These are phyloP conservation scores for Chrysosporium queenslandicum DNA, from an alignment of 2,329 filamentous ascomycete species.

Conservation along the genomic window DNA sequence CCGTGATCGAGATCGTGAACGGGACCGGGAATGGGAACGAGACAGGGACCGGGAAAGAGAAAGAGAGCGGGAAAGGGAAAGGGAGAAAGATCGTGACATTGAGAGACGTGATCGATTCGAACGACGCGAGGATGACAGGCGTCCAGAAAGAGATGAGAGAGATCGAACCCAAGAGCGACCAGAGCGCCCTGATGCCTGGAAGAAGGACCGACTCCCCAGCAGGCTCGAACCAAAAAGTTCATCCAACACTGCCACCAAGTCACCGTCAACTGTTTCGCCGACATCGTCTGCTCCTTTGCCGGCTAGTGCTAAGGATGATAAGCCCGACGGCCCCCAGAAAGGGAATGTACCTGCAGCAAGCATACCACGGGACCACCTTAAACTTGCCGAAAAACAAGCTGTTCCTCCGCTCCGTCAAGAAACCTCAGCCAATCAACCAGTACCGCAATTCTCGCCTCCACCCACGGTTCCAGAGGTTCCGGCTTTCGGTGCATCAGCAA, in stretches of 20 bases:
- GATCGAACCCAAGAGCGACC: conserved; percentile 25
- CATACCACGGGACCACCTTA: conserved; percentile 2
- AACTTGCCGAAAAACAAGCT: conserved; percentile 4
- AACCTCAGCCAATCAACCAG: conserved; percentile 23
- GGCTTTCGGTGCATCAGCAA: conserved; percentile 30
- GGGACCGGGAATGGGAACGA: conserved; percentile 24
- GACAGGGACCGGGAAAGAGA: too few relatives aligned
- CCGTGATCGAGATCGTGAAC: conserved; percentile 19
- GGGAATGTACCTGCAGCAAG: not conserved
- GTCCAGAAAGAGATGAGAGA: conserved; percentile 20
- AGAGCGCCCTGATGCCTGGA: conserved; percentile 31
- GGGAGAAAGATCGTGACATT: too few relatives aligned
- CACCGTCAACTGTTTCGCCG: conserved; percentile 13
- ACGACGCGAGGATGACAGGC: conserved; percentile 26
- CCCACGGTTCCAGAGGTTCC: conserved; percentile 36
- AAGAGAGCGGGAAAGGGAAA: too few relatives aligned
- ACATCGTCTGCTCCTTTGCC: conserved; percentile 6
- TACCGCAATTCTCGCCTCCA: conserved; percentile 29
- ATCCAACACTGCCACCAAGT: conserved; percentile 17
- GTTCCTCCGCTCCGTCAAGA: conserved; percentile 18
- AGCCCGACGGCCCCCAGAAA: conserved; percentile 11
- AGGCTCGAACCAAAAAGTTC: conserved; percentile 21
- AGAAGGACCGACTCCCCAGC: conserved; percentile 31
- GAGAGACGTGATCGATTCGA: conserved; percentile 15
- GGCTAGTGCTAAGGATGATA: not conserved